Conservation (phyloP, 2,329 filamentous ascomycete genomes). For the Paradendryphiella salina region DNA sequence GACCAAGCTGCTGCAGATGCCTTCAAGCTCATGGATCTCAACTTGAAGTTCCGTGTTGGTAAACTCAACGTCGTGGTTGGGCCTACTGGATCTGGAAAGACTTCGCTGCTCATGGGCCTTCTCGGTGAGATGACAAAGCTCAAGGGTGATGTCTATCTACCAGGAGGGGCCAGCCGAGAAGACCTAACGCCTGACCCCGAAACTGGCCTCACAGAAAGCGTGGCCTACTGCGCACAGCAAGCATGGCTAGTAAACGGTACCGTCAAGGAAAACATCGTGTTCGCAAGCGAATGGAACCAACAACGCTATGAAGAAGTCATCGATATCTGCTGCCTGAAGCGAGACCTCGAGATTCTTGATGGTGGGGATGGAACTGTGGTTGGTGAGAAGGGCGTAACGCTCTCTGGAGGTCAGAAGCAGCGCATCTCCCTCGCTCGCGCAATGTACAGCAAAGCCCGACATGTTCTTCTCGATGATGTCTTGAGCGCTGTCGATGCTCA, state of each 20-base stretch:
- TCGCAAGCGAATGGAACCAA: constrained; percentile 78
- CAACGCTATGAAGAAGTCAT: constrained; percentile 86
- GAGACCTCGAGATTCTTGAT: constrained; percentile 89
- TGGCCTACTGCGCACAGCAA: constrained; percentile 95
- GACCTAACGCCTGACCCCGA: constrained; percentile 79
- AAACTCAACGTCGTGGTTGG: constrained; percentile 91
- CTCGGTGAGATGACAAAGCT: constrained; percentile 93
- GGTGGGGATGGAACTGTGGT: constrained; percentile 91
- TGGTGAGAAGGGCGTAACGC: constrained; percentile 93
- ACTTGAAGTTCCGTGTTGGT: constrained; percentile 81
- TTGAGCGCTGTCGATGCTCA: constrained; percentile 96
- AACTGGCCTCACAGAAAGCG: constrained; percentile 84
- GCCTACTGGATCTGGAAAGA: constrained; percentile 93
- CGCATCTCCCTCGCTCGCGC: constrained; percentile 95
- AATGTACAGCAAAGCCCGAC: constrained; percentile 91
- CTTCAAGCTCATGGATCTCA: constrained; percentile 77
- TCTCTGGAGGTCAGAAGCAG: constrained; percentile 97
- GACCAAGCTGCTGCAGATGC: constrained; percentile 65
- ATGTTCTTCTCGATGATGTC: constrained; percentile 91
- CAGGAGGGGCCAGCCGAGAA: constrained; percentile 82
- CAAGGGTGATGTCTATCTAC: constrained; percentile 78
- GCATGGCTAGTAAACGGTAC: constrained; percentile 96
- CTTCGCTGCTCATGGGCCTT: constrained; percentile 91
- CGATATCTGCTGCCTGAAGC: constrained; percentile 85
- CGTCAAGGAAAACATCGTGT: constrained; percentile 94